Evolutionary conservation across 2,329 filamentous ascomycete genomes (phyloP).

Genomic region (Coniochaeta sp.): DNA sequence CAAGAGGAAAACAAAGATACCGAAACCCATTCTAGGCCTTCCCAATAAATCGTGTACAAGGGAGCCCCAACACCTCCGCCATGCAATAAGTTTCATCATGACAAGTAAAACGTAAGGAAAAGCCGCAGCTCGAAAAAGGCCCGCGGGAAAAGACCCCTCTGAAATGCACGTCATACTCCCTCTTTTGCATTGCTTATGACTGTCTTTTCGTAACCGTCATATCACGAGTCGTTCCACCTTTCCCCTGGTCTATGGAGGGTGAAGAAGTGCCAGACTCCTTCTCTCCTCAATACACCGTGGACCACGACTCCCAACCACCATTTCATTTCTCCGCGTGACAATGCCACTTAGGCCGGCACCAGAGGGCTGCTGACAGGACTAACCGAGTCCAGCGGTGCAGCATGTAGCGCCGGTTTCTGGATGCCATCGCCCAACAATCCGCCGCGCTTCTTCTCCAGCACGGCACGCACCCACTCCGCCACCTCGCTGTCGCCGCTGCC

Average conservation of each 20-base stretch:
- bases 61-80: neutral
- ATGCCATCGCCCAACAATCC: slow-evolving; percentile 38
- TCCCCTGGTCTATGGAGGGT: neutral
- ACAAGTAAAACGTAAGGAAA: neutral
- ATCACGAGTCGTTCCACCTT: neutral
- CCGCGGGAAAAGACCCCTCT: neutral
- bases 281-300: neutral
- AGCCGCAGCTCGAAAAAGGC: neutral
- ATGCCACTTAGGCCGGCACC: neutral
- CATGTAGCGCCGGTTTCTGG: slow-evolving; percentile 74
- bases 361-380: slow-evolving; percentile 40
- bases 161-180: neutral
- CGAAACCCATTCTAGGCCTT: neutral
- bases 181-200: neutral
- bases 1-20: neutral
- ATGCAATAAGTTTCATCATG: neutral
- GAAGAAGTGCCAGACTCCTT: neutral
- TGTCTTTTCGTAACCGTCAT: neutral
- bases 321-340: neutral
- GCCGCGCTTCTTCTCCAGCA: slow-evolving; percentile 58
- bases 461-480: slow-evolving; percentile 71
- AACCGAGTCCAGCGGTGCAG: slow-evolving; percentile 73
- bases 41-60: slow-evolving; percentile 2
- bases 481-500: slow-evolving; percentile 70
- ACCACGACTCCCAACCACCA: no score